Evolutionary conservation across 2,329 filamentous ascomycete genomes (phyloP), one percentile per base, ranked within the genome.

Genomic region (Fusarium devonianum): DNA sequence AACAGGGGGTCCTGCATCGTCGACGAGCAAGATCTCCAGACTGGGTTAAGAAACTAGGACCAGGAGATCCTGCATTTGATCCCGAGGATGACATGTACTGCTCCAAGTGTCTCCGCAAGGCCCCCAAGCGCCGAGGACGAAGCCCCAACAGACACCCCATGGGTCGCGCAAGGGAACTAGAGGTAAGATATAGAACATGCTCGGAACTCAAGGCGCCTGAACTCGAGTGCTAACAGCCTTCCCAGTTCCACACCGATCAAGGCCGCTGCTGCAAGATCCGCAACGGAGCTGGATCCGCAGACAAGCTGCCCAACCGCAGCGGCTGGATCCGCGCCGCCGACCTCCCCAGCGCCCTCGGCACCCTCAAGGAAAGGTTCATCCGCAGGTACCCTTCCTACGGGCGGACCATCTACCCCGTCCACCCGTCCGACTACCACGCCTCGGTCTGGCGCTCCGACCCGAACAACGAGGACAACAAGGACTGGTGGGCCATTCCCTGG

Each of bases 71-170:
- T 0, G 7, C 48, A 3, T 72, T 68, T 32, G 57, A 59, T 7
- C 68, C 67, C 0, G 46, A 53, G 1, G 62, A 63, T 1, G 59
- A 65, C 12, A 65, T 66, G 58, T 69, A 70, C 56, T 72, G 69
- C 42, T 72, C 69, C 7, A 68, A 59, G 28, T 69, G 67, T 33
- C 61, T 69, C 9, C 64, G 67, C 22, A 67, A 62, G 13, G 63
- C 59, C 7, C 65, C 67, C 10, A 68, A 65, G 45, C 44, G 46
- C 6, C 47, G 42, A 7, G 53, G 49, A 7, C 56, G 53, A n/a
- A 67, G 54, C 4, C 60, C 56, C 0, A 59, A 50, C 6, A 50
- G 51, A 1, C 55, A 59, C 0, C 26, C 40, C 1, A 18, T 63
- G 8, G 53, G 43, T n/a, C 41, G 57, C 6, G 26, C 18, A 2